A percentile compares a stretch with the other conserved stretches of the same genome.
Evolutionary conservation across 2,329 filamentous ascomycete species (phyloP).

Genomic region (Cladobotryum mycophilum): DNA sequence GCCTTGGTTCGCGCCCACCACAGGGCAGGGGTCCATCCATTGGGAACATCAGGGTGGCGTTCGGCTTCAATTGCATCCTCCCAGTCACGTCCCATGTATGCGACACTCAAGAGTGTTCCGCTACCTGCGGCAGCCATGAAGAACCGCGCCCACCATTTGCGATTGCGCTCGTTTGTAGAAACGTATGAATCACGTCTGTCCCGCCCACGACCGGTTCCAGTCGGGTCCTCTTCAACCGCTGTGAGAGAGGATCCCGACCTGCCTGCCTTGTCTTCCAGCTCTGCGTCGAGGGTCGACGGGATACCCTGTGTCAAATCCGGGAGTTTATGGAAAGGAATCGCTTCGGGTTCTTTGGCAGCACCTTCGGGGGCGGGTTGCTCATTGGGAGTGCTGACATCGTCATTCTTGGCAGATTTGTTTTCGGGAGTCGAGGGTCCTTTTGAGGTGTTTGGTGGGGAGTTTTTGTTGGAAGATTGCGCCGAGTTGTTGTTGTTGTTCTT

Average conservation of each 20-base stretch:
- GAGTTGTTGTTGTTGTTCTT: conserved; percentile 12
- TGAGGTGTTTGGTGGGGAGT: neutral
- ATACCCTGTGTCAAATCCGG: conserved; percentile 93
- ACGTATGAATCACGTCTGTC: conserved; percentile 68
- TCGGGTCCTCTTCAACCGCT: conserved; percentile 28
- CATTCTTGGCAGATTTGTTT: neutral
- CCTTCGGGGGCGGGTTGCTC: neutral
- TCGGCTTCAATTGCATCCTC: conserved; percentile 70
- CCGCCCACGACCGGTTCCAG: conserved; percentile 27
- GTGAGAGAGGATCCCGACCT: conserved; percentile 26
- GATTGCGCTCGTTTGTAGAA: conserved; percentile 80
- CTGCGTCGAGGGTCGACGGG: conserved; percentile 79
- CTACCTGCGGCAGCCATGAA: conserved; percentile 59
- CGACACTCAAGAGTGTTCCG: conserved; percentile 49
- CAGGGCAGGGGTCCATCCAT: conserved; percentile 66
- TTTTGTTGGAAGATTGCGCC: conserved; percentile 11
- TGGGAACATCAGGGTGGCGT: conserved; percentile 64
- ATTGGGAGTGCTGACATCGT: neutral
- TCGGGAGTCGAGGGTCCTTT: conserved; percentile 6
- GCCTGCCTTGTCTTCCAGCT: conserved; percentile 47
- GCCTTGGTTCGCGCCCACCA: conserved; percentile 80
- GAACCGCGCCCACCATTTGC: conserved; percentile 69
- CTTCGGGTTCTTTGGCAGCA: conserved; percentile 29
- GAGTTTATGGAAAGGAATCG: conserved; percentile 59
- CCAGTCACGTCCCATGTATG: conserved; percentile 86